Percentiles rank a stretch among this genome's conserved stretches.
Evolutionary conservation across 768 basidiomycete species (phyloP).

Genomic region (Antrodiella citrinella): DNA sequence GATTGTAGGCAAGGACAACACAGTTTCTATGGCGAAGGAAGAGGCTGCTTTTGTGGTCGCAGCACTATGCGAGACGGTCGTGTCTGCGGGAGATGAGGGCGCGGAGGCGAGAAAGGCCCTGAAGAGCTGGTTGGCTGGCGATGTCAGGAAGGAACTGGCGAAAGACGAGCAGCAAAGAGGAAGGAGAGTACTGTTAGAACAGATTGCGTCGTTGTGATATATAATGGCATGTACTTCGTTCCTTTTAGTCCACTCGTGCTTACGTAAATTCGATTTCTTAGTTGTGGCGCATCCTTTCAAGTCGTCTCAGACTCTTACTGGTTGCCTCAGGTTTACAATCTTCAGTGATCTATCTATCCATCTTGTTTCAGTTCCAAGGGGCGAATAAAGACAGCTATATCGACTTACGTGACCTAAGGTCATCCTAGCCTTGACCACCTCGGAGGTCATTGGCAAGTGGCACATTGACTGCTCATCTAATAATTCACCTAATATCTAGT

Average conservation of each 20-base stretch:
- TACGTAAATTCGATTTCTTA: no score
- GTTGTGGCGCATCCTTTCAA: no score
- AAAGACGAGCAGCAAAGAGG: conserved; percentile 54
- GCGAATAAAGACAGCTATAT: no score
- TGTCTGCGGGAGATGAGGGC: conserved; percentile 34
- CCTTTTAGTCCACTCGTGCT: background rate
- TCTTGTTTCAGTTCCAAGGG: no score
- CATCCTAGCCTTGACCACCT: no score
- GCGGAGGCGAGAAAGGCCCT: conserved; percentile 35
- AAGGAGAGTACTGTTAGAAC: conserved; percentile 55
- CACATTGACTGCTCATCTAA: no score
- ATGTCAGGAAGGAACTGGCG: conserved; percentile 40
- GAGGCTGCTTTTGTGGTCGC: conserved; percentile 72
- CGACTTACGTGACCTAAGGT: no score
- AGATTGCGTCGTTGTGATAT: conserved; percentile 5
- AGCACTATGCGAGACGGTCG: conserved; percentile 47
- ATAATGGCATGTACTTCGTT: background rate
- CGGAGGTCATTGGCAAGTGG: no score
- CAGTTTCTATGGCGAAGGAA: conserved; percentile 46
- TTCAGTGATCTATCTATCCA: no score
- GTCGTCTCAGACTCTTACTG: no score
- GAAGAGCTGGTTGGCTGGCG: conserved; percentile 50
- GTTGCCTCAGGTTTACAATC: no score
- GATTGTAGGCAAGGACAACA: conserved; percentile 42
- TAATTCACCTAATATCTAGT: no score